These are phyloP conservation scores for Rhododendron griersonianum DNA, from an alignment of 148 eudicot genomes.

Conservation along the genomic window DNA sequence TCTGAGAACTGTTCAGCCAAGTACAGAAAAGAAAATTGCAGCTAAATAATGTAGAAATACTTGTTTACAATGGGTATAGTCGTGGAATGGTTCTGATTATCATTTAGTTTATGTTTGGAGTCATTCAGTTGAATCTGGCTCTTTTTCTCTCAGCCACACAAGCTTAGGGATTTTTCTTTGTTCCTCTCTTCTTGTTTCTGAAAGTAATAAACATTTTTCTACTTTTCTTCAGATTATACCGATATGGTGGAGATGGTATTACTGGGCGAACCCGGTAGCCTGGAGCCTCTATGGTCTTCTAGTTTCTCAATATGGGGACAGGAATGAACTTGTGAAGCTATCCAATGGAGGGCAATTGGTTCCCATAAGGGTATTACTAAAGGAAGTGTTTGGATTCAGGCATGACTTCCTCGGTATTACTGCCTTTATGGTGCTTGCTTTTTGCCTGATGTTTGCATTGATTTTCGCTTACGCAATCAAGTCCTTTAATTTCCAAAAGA, in stretches of 20 bases:
- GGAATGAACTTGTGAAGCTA: slow-evolving; percentile 40
- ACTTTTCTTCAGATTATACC: slow-evolving; percentile 64
- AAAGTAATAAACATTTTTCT: neutral
- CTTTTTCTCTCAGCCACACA: neutral
- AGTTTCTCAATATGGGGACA: slow-evolving; percentile 75
- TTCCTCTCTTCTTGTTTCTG: neutral
- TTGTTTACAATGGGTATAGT: neutral
- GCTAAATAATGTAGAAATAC: neutral
- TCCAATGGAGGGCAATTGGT: slow-evolving; percentile 52
- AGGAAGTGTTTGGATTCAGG: slow-evolving; percentile 65
- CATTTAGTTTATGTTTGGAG: neutral
- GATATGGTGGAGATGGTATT: slow-evolving; percentile 99
- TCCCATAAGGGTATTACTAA: slow-evolving; percentile 37
- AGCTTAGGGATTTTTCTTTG: neutral
- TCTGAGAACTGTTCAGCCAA: neutral
- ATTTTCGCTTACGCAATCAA: slow-evolving; percentile 89
- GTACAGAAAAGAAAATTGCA: neutral
- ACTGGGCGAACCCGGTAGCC: slow-evolving; percentile 93
- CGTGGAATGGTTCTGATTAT: neutral
- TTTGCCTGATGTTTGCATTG: slow-evolving; percentile 63
- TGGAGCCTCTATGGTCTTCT: slow-evolving; percentile 98
- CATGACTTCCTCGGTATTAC: slow-evolving; percentile 66
- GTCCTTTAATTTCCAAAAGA: slow-evolving; percentile 82
- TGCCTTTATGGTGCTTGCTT: slow-evolving; percentile 57
- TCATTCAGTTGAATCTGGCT: neutral